These are phyloP conservation scores for Clarireedia homoeocarpa DNA, from an alignment of 2,329 filamentous ascomycete species.

Conservation along the genomic window DNA sequence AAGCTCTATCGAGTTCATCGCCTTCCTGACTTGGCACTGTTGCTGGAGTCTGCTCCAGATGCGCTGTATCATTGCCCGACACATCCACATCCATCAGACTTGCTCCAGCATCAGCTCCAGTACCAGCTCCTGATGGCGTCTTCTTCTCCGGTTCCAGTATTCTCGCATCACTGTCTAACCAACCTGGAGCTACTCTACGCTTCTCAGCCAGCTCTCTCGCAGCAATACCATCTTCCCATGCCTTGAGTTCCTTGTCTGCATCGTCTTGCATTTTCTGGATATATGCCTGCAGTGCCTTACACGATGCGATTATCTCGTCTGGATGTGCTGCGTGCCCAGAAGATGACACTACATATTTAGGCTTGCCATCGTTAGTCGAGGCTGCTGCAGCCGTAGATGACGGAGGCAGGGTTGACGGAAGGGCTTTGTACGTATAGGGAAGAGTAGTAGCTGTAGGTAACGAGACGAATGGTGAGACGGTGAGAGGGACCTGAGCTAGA, in stretches of 20 bases:
- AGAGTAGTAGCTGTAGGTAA: conserved; percentile 85
- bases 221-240: conserved; percentile 60
- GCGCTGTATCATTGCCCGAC: conserved; percentile 26
- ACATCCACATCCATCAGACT: conserved; percentile 29
- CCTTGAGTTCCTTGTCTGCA: conserved; percentile 57
- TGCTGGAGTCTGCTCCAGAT: conserved; percentile 27
- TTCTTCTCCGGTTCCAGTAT: conserved; percentile 60
- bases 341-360: conserved; percentile 67
- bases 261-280: conserved; percentile 61
- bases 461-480: conserved; percentile 88
- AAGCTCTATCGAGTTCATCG: conserved; percentile 45
- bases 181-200: conserved; percentile 69
- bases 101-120: neutral
- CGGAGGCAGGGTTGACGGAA: conserved; percentile 78
- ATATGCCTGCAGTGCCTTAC: conserved; percentile 69
- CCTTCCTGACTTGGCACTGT: conserved; percentile 38
- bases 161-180: conserved; percentile 66
- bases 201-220: conserved; percentile 70
- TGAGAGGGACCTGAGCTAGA: conserved; percentile 85
- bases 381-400: conserved; percentile 51
- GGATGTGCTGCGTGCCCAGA: conserved; percentile 81
- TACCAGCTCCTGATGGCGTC: neutral
- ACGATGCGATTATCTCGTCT: conserved; percentile 76
- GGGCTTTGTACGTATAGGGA: conserved; percentile 88
- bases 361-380: conserved; percentile 39